These are phyloP conservation scores for Phytophthora tubulina DNA, from an alignment of 352 stramenopile species.

Conservation along the genomic window DNA sequence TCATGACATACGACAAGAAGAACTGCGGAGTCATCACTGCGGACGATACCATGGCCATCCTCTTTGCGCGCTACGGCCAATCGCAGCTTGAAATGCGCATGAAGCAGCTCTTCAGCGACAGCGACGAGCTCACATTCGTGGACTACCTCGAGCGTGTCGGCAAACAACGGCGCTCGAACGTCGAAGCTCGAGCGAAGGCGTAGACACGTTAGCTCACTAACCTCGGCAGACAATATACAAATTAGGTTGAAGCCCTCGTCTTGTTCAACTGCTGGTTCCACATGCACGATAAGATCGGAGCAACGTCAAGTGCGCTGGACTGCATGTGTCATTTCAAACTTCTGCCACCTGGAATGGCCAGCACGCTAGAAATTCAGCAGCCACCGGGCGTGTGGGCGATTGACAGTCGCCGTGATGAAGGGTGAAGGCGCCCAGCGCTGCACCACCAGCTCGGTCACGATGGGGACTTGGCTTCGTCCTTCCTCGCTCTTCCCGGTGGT, in stretches of 20 bases:
- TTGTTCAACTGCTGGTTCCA: neutral
- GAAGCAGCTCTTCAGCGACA: conserved; percentile 93
- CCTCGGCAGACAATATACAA: conserved; percentile 18
- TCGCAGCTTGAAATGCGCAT: conserved; percentile 92
- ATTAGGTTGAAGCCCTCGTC: neutral
- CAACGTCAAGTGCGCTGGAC: conserved; percentile 1
- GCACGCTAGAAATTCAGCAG: conserved; percentile 7
- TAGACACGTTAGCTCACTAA: conserved; percentile 25
- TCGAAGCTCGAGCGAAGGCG: conserved; percentile 59
- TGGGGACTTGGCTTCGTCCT: neutral
- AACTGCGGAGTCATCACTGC: conserved; percentile 95
- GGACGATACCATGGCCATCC: conserved; percentile 98
- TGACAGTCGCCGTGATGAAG: neutral
- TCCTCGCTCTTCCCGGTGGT: conserved; percentile 19
- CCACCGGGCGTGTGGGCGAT: neutral
- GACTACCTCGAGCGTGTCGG: conserved; percentile 81
- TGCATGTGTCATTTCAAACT: conserved; percentile 6
- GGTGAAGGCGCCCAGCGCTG: neutral
- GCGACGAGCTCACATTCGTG: conserved; percentile 82
- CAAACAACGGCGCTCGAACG: conserved; percentile 77
- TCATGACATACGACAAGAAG: conserved; percentile 98
- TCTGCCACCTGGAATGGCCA: conserved; percentile 7
- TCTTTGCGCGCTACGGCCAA: conserved; percentile 94
- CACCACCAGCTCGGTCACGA: neutral
- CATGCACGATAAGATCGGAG: neutral